Base-by-base conservation (phyloP, 441 rosid genomes). In the Populus tomentosa region DNA sequence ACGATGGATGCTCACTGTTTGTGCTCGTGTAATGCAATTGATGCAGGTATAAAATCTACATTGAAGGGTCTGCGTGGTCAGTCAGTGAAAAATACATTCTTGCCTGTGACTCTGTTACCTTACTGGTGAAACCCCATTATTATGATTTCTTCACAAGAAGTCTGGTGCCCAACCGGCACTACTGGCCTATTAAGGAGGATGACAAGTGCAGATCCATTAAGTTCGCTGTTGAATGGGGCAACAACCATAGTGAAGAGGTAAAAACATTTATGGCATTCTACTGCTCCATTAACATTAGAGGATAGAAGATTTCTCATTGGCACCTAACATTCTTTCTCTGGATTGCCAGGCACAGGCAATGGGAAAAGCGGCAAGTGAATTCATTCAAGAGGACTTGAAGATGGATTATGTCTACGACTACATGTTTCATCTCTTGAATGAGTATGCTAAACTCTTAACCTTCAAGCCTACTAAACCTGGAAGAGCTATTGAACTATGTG, bases 31-130 rank as follows among this genome's bases (percentile, higher is more conserved):
- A 46, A 46, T 46, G 56, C 56, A 14, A 77, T 72, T 76, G 10
- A 21, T 77, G 26, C 76, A 93, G 98, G 81, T 95, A 88, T 68
- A 95, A 95, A 87, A 91, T 95, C 65, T 95, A 94, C 28, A 85
- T 93, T 16, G 99, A 95, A 81, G 98, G 99, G 23, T 86, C 89
- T 2, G 93, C 93, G 1, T 95, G 99, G 99, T 95, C 99, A 0
- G 99, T 95, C 6, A 95, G 99, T 32, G 92, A 92, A 80, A 93
- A 95, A 79, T 95, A 93, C 85, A 95, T 93, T 69, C 84, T 95
- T 67, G 95, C 99, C 5, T 95, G 99, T 77, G 93, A 95, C 79
- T 92, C 97, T 1, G 84, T 87, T 20, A 86, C 97, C 1, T 81
- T 95, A 13, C 65, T 90, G 1, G 93, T 91, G 32, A 88, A 74